Conservation (phyloP, 2,329 filamentous ascomycete genomes). For the Fusarium camptoceras region DNA sequence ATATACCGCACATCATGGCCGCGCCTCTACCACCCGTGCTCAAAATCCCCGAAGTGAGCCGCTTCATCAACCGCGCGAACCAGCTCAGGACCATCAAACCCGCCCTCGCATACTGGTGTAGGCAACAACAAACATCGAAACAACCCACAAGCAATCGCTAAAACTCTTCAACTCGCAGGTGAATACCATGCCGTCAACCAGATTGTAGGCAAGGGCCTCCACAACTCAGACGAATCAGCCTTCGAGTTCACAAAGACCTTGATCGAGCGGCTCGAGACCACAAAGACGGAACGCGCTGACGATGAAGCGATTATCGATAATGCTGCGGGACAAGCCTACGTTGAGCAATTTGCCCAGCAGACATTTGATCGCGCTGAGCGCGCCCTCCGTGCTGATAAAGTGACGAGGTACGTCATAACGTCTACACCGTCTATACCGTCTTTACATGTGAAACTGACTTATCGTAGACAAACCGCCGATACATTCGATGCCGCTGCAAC, state of each 20-base stretch:
- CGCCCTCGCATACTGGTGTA: constrained; percentile 95
- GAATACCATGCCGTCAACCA: constrained; percentile 95
- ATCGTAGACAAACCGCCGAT: constrained; percentile 84
- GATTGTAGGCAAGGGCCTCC: constrained; percentile 83
- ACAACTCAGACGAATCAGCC: constrained; percentile 81
- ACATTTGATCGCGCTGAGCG: constrained; percentile 87
- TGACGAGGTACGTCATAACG: constrained; percentile 71
- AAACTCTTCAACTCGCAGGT: constrained; percentile 61
- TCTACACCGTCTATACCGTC: accelerated
- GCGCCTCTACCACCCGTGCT: constrained; percentile 62
- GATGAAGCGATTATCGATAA: constrained; percentile 91
- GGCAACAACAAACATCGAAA: constrained; percentile 49
- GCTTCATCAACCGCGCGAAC: constrained; percentile 83
- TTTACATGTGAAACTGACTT: constrained; percentile 1
- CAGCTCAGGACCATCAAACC: constrained; percentile 89
- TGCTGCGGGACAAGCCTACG: constrained; percentile 85
- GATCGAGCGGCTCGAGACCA: constrained; percentile 87
- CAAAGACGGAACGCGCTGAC: constrained; percentile 70
- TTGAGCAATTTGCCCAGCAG: constrained; percentile 93
- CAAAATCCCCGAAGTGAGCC: constrained; percentile 82
- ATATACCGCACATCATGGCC: constrained; percentile 68
- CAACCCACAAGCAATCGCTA: not conserved
- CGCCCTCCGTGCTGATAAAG: constrained; percentile 83
- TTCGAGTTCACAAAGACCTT: constrained; percentile 82
- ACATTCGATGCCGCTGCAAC: constrained; percentile 93